Evolutionary conservation across 345 rosid genomes (phyloP).

Genomic region (Eucalyptus tenuipes): DNA sequence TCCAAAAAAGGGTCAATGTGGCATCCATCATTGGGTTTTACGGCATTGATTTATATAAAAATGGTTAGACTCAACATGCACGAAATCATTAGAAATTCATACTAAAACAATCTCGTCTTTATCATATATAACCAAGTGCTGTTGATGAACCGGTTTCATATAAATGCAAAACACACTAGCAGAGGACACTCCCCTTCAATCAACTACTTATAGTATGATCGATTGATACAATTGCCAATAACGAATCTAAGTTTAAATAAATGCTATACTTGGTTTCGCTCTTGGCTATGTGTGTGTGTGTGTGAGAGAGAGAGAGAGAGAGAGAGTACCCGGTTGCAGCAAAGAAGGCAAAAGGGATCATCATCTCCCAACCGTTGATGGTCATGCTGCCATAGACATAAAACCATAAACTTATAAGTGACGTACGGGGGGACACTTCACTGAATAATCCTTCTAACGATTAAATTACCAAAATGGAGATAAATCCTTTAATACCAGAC

Average conservation of each 20-base stretch:
- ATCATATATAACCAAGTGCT: not conserved
- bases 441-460: not conserved
- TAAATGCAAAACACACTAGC: not conserved
- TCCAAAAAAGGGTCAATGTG: not conserved
- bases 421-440: not conserved
- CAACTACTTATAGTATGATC: not conserved
- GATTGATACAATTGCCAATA: not conserved
- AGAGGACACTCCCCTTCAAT: not conserved
- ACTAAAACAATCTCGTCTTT: not conserved
- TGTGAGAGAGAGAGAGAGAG: not conserved
- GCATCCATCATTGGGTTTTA: not conserved
- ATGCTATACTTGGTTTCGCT: not conserved
- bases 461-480: not conserved
- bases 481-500: not conserved
- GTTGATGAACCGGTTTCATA: not conserved
- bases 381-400: slow-evolving; percentile 7
- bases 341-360: slow-evolving; percentile 29
- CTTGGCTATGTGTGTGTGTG: not conserved
- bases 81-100: not conserved
- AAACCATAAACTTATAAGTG: not conserved
- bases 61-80: not conserved
- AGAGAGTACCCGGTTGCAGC: slow-evolving; percentile 25
- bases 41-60: not conserved
- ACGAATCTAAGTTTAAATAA: not conserved
- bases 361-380: slow-evolving; percentile 30